Percentiles rank a stretch among this genome's conserved stretches.
These are phyloP conservation scores for Psilocybe azurescens DNA, from an alignment of 768 basidiomycete species.

Conservation along the genomic window DNA sequence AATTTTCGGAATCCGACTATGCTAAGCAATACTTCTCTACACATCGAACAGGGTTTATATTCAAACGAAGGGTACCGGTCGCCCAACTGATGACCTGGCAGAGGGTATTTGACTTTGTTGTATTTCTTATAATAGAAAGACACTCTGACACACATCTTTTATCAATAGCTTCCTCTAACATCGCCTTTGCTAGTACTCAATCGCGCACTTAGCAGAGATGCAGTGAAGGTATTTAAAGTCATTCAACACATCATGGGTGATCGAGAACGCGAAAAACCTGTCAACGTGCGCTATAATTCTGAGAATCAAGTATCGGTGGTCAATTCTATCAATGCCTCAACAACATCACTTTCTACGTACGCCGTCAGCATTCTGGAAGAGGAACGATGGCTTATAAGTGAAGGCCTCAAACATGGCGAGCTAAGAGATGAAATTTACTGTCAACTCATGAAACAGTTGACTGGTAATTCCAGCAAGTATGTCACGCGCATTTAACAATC, in stretches of 20 bases:
- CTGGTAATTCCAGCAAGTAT: conserved; percentile 78
- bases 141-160: conserved; percentile 1
- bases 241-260: conserved; percentile 96
- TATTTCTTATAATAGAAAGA: too few species aligned
- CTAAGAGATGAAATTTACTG: conserved; percentile 94
- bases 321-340: conserved; percentile 49
- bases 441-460: conserved; percentile 91
- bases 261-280: conserved; percentile 70
- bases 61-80: conserved; percentile 80
- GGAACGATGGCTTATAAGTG: conserved; percentile 83
- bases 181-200: conserved; percentile 79
- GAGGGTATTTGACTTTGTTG: conserved; percentile 48
- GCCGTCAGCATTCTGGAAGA: conserved; percentile 69
- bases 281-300: conserved; percentile 52
- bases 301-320: conserved; percentile 50
- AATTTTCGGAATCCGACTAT: conserved; percentile 86
- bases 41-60: conserved; percentile 88
- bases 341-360: conserved; percentile 46
- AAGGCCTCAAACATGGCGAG: conserved; percentile 82
- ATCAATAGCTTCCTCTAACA: conserved; percentile 58
- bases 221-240: conserved; percentile 85
- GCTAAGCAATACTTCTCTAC: conserved; percentile 90
- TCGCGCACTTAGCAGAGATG: conserved; percentile 71
- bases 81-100: conserved; percentile 93
- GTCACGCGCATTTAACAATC: conserved; percentile 32